Base-by-base conservation (phyloP, 169 alveolate species). In the Nephromyces sp. region DNA sequence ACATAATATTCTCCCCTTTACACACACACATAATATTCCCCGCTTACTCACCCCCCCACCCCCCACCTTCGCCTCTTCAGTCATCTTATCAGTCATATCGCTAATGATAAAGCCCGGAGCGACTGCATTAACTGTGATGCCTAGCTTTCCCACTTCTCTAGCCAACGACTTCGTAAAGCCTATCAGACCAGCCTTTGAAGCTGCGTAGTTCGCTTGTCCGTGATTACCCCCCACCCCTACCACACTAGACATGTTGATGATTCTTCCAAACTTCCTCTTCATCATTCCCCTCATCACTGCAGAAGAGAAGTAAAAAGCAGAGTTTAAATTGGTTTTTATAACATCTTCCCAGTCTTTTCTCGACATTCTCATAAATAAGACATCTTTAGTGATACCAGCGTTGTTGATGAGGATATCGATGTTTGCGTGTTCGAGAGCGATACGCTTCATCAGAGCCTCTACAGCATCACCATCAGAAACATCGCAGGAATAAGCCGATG, bases 321-420 rank as follows among this genome's bases (percentile, higher is more conserved):
- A 83, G 70, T 86, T 87, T 63, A 90, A 73, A 74, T 92, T 93
- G 27, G 92, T 87, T 51, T 72, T 85, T 80, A 90, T 77, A 63
- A 92, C 91, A 35, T 87, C 79, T 61, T 87, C 91, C 97, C 97
- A 92, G 70, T 92, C 95, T 3, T 75, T 77, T 5, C 84, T 91
- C n/a, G 66, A 82, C 95, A 92, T 92, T 32, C 92, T 86, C 53
- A 81, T 62, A 70, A 89, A 83, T 27, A 89, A 61, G 51, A 82
- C 82, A 75, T 92, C 97, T 79, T 93, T 83, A 5, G 93, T 78
- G 43, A 92, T 89, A 8, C 97, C 97, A 15, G 97, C 97, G 74
- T 92, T 92, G 81, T 92, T 92, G 63, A 92, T 88, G 32, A 92
- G 78, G 70, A 92, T 86, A 78, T 92, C 97, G 33, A 92, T 85